Evolutionary conservation across 192 early-diverging fungal species (phyloP), one percentile per base, ranked within the genome.

Genomic region (Chytriomyces hyalinus): DNA sequence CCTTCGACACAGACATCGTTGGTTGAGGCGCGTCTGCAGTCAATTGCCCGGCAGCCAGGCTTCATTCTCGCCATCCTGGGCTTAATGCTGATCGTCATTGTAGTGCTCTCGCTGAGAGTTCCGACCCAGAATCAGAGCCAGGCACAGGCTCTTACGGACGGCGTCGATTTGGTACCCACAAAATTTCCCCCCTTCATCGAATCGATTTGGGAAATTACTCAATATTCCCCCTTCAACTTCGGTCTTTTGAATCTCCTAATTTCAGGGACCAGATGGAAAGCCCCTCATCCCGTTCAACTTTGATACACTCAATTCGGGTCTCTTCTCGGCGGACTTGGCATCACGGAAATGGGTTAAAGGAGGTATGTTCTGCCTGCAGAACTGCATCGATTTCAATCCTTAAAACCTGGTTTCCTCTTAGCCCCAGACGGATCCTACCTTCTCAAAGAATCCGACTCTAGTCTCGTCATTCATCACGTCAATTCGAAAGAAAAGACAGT

Each of bases 381-480:
- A 28, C 9, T 67, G 66, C 13, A 67, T 11, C 62, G 57, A 59
- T 59, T n/a, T n/a, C 63, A 65, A n/a, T 65, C 26, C 6, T 22
- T 36, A n/a, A 65, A 36, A 24, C 36, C 36, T 36, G 20, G 10
- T 11, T 28, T 28, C 63, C 11, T 1, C 36, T 28, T 28, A 70
- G 68, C 46, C 17, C 22, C 24, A 28, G 68, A 70, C 49, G 68
- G 68, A 53, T 44, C 68, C 17, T 70, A 70, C 26, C 48, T 70
- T 43, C 24, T 70, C 17, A 49, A 53, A 28, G 68, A 70, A 10
- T n/a, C 68, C 8, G 10, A 10, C 17, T 70, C 68, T 9, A 70
- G 45, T 26, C 36, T 70, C 15, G 51, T 57, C 7, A 20, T 70
- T 17, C 68, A 70, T 53, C 68, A 70, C 26, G 68, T 70, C 9